Conservation (phyloP, 2,329 filamentous ascomycete species). For the Diaporthe vexans region DNA sequence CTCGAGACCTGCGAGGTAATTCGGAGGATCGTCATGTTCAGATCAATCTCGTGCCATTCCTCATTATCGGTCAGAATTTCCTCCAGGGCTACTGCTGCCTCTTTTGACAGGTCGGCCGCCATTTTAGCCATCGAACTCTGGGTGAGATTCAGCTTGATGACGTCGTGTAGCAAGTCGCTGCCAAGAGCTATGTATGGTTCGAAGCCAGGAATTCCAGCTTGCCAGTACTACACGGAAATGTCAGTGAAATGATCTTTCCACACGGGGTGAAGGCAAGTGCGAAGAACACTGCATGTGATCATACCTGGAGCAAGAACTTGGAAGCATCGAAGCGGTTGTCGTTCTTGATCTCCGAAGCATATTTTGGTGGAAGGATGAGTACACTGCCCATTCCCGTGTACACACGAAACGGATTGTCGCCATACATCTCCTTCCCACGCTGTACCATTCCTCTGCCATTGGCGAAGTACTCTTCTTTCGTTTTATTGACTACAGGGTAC, state of each 20-base stretch:
- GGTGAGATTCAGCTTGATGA: constrained; percentile 3
- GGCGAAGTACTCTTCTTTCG: background rate
- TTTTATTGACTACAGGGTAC: background rate
- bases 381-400: background rate
- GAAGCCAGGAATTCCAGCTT: background rate
- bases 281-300: too few relatives aligned
- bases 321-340: background rate
- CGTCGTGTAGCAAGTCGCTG: background rate
- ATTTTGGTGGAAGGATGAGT: background rate
- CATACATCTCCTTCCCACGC: background rate
- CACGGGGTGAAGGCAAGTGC: background rate
- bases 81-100: background rate
- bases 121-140: background rate
- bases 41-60: constrained; percentile 2
- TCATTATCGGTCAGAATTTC: background rate
- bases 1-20: background rate
- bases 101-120: background rate
- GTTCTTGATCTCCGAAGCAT: constrained; percentile 3
- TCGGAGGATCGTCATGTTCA: background rate
- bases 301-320: constrained; percentile 5
- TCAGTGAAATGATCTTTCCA: background rate
- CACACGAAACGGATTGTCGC: background rate
- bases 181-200: background rate
- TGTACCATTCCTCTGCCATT: constrained; percentile 4
- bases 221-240: background rate